These are phyloP conservation scores for Phytophthora crassamura DNA, from an alignment of 352 stramenopile species.

Conservation along the genomic window DNA sequence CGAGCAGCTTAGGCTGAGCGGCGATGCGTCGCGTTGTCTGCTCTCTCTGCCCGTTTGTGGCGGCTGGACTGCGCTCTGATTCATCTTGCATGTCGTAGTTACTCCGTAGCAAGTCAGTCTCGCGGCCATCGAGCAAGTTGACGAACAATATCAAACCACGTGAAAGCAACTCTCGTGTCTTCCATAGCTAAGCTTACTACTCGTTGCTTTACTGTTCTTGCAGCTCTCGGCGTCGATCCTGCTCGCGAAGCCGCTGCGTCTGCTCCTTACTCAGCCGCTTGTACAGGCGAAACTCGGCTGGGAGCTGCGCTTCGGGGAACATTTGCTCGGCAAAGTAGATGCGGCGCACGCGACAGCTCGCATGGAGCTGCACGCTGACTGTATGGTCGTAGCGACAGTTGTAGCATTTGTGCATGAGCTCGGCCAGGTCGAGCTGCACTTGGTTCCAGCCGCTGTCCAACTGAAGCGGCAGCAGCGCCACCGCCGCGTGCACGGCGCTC, in stretches of 20 bases:
- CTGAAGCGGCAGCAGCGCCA: slow-evolving; percentile 50
- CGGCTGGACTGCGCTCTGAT: slow-evolving; percentile 23
- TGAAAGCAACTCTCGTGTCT: slow-evolving; percentile 11
- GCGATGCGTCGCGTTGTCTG: slow-evolving; percentile 14
- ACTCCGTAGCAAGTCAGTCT: slow-evolving; percentile 31
- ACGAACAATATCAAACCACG: slow-evolving; percentile 33
- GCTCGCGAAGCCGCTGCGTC: slow-evolving; percentile 16
- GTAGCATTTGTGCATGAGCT: slow-evolving; percentile 54
- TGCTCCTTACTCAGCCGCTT: slow-evolving; percentile 49
- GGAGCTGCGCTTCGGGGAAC: slow-evolving; percentile 47
- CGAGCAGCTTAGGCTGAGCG: slow-evolving; percentile 31
- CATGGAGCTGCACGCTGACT: slow-evolving; percentile 59
- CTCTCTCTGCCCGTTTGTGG: slow-evolving; percentile 29
- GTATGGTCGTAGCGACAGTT: slow-evolving; percentile 47
- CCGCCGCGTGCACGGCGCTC: slow-evolving; percentile 44
- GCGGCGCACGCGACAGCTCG: slow-evolving; percentile 61
- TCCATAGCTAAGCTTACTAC: no score
- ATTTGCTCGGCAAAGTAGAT: slow-evolving; percentile 65
- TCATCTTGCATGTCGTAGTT: slow-evolving; percentile 41
- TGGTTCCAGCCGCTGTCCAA: slow-evolving; percentile 66
- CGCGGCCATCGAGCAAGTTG: slow-evolving; percentile 16
- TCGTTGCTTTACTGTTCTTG: not conserved
- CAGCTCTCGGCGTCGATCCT: slow-evolving; percentile 6
- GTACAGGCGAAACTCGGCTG: slow-evolving; percentile 62
- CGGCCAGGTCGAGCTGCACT: slow-evolving; percentile 56